Conservation (phyloP, 2,329 filamentous ascomycete species). For the Sarocladium kiliense region DNA sequence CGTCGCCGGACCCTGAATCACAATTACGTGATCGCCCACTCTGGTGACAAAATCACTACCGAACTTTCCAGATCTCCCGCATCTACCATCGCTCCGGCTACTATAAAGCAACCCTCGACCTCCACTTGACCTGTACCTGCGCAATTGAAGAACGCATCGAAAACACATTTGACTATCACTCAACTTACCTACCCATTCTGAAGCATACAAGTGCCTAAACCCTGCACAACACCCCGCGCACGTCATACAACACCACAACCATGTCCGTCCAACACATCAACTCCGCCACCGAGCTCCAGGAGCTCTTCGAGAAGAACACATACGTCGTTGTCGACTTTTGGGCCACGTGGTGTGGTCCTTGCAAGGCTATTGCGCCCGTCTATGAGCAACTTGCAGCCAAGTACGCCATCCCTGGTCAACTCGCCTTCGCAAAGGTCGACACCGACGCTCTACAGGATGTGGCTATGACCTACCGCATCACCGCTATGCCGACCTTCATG, state of each 20-base stretch:
- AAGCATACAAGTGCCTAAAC: slow-evolving; percentile 7
- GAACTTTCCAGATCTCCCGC: slow-evolving; percentile 7
- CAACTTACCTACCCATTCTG: background rate
- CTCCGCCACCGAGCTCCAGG: slow-evolving; percentile 26
- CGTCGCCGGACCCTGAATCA: background rate
- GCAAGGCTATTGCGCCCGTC: slow-evolving; percentile 41
- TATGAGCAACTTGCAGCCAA: slow-evolving; percentile 28
- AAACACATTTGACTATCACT: background rate
- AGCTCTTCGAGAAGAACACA: slow-evolving; percentile 31
- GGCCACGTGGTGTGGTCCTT: slow-evolving; percentile 47
- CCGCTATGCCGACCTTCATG: slow-evolving; percentile 91
- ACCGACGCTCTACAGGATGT: slow-evolving; percentile 77
- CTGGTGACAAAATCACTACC: background rate
- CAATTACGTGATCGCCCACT: slow-evolving; percentile 2
- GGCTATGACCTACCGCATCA: slow-evolving; percentile 69
- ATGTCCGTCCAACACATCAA: slow-evolving; percentile 24
- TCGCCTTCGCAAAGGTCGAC: slow-evolving; percentile 85
- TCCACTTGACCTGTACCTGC: background rate
- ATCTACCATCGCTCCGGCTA: background rate
- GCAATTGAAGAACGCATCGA: background rate
- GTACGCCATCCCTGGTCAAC: slow-evolving; percentile 36
- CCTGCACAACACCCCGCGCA: slow-evolving; percentile 3
- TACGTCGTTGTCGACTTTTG: slow-evolving; percentile 44
- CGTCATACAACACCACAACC: slow-evolving; percentile 12
- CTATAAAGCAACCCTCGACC: slow-evolving; percentile 8